Evolutionary conservation across 2,329 filamentous ascomycete species (phyloP), one percentile per base, ranked within the genome.

Genomic region (Colletotrichum zoysiae): DNA sequence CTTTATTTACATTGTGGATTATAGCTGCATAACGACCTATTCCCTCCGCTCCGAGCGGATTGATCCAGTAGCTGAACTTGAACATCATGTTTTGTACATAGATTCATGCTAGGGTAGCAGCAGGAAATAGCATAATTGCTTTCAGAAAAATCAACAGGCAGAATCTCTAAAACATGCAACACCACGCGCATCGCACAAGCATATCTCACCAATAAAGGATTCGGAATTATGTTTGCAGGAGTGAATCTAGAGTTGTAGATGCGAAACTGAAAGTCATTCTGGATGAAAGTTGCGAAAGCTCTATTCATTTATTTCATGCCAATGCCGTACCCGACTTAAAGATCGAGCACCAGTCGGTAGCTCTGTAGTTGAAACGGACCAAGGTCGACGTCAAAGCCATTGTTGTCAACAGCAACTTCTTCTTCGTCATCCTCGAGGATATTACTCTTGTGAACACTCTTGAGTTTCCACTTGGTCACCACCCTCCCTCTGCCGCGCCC

Each of bases 381-480:
- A 73, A 91, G 71, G 65, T 84, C 82, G 74, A 88, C 83, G 65
- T 82, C 77, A 44, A 86, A 79, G 59, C 74, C 76, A 58, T 74
- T 74, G 20, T 73, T 65, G 5, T 56, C 63, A 42, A 89, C 51
- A 58, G 83, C 77, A 73, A 88, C 70, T 74, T 84, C 85, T 72
- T 88, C 86, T 68, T 85, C 77, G 75, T 91, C 87, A 78, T 93
- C 91, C 76, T 93, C 91, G 4, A 93, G 81, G 59, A 91, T 75
- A 79, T 92, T 92, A 48, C 86, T 87, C 82, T 88, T 92, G 76
- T 84, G 87, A n/a, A 86, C 89, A 74, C 85, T 86, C 78, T 85
- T 87, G 11, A 92, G 85, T 14, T 83, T 82, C 73, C 59, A 74
- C 11, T 78, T 82, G 74, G 88, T 86, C 8, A 81, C 79, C 71